Percentiles rank a stretch among this genome's conserved stretches.
phyloP scores from a whole-genome alignment of 345 rosid genomes.

The Leavenworthia alabamica region DNA sequence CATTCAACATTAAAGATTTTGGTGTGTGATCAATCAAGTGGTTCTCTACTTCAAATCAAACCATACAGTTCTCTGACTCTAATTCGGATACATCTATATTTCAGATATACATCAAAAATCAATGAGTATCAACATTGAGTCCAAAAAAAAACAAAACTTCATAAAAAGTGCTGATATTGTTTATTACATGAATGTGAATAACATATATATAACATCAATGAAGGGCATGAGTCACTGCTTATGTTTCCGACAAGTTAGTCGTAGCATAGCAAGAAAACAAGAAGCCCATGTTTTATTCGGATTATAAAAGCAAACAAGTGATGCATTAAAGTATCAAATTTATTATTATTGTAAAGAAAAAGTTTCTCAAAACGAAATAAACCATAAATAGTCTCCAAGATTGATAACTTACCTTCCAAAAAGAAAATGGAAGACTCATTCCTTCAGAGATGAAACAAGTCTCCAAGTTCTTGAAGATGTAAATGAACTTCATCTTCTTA shows the following conservation, averaged over 20 bases:
- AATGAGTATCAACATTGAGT: background rate
- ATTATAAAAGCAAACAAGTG: background rate
- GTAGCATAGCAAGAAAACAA: background rate
- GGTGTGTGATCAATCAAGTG: slow-evolving; percentile 1
- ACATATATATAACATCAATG: slow-evolving; percentile 7
- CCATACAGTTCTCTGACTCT: background rate
- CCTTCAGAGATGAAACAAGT: background rate
- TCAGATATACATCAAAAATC: background rate
- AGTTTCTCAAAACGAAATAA: background rate
- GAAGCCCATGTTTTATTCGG: background rate
- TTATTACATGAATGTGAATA: background rate
- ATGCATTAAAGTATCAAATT: background rate
- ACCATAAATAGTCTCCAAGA: background rate
- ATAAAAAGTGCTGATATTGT: background rate
- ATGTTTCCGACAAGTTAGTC: background rate
- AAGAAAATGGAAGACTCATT: background rate
- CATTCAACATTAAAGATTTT: slow-evolving; percentile 1
- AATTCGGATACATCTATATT: background rate
- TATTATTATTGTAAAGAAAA: too few species aligned
- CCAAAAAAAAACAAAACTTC: background rate
- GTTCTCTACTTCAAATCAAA: slow-evolving; percentile 5
- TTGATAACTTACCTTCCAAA: background rate
- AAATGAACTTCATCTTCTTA: slow-evolving; percentile 9
- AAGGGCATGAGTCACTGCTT: background rate
- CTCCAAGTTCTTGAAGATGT: background rate